phyloP scores from a whole-genome alignment of 352 stramenopile genomes.

The Phytopythium boreale region DNA sequence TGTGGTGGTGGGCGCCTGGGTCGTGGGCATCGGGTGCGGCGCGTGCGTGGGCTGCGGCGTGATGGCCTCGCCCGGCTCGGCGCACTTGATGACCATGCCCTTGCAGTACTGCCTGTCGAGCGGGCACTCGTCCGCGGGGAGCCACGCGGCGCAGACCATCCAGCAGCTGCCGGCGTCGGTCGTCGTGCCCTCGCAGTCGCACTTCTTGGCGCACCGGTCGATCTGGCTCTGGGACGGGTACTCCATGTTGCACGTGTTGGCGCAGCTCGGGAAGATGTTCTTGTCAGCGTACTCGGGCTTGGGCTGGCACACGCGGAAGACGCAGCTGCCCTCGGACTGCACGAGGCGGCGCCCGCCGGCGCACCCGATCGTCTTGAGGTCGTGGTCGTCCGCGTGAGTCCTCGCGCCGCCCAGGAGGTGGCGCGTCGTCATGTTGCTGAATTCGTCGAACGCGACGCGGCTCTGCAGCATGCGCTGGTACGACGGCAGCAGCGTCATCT shows the following conservation, averaged over 20 bases:
- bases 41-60: constrained; percentile 3
- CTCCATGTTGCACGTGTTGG: constrained; percentile 28
- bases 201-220: constrained; percentile 39
- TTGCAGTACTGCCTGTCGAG: constrained; percentile 33
- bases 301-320: constrained; percentile 24
- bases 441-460: constrained; percentile 8
- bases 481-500: constrained; percentile 14
- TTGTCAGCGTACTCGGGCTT: constrained; percentile 21
- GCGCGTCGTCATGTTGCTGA: constrained; percentile 7
- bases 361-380: constrained; percentile 42
- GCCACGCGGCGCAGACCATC: constrained; percentile 47
- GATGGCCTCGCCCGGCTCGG: neutral
- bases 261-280: constrained; percentile 27
- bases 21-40: neutral
- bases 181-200: constrained; percentile 32
- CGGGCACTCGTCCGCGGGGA: constrained; percentile 20
- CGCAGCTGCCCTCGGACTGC: constrained; percentile 35
- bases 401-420: constrained; percentile 4
- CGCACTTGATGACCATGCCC: constrained; percentile 3
- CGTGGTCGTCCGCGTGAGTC: neutral
- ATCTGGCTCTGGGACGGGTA: constrained; percentile 29
- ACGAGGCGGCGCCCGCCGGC: constrained; percentile 32
- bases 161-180: constrained; percentile 35
- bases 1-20: neutral
- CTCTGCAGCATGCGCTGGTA: constrained; percentile 12